Conservation (phyloP, 2,329 filamentous ascomycete genomes). For the Colletotrichum brevisporum region DNA sequence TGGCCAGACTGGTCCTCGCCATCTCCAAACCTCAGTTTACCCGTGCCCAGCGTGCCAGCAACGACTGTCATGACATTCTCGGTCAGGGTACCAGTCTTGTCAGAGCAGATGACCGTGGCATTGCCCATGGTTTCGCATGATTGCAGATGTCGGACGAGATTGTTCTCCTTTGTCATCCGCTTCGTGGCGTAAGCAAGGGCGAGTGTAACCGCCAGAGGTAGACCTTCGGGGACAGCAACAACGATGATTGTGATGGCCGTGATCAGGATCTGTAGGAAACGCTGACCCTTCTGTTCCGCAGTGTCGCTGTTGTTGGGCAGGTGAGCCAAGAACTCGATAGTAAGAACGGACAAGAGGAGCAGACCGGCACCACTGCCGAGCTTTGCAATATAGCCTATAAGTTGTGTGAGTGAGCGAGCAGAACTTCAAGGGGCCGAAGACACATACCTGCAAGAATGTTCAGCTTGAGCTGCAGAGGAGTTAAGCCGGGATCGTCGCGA, state of each 20-base stretch:
- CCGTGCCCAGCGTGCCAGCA: slow-evolving; percentile 64
- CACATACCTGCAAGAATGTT: slow-evolving; percentile 43
- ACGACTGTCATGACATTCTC: slow-evolving; percentile 76
- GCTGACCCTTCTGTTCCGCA: slow-evolving; percentile 62
- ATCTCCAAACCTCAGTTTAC: slow-evolving; percentile 54
- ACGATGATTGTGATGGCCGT: slow-evolving; percentile 67
- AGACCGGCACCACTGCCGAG: slow-evolving; percentile 43
- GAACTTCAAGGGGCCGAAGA: no score
- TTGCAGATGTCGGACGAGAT: slow-evolving; percentile 70
- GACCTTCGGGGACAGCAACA: slow-evolving; percentile 72
- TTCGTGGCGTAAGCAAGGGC: slow-evolving; percentile 75
- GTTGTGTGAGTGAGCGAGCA: background rate
- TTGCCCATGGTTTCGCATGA: slow-evolving; percentile 77
- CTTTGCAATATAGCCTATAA: slow-evolving; percentile 43
- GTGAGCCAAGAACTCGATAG: slow-evolving; percentile 42
- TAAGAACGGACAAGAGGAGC: slow-evolving; percentile 41
- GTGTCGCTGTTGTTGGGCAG: slow-evolving; percentile 56
- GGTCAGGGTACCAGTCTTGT: slow-evolving; percentile 77
- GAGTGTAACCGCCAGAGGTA: slow-evolving; percentile 73
- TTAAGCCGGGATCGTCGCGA: slow-evolving; percentile 42
- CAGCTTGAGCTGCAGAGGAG: slow-evolving; percentile 43
- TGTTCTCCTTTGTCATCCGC: slow-evolving; percentile 74
- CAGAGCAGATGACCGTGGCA: slow-evolving; percentile 74
- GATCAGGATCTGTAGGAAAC: slow-evolving; percentile 62
- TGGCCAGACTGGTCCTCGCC: slow-evolving; percentile 42